Evolutionary conservation across 192 early-diverging fungal genomes (phyloP).

Genomic region (Phlyctochytrium planicorne): DNA sequence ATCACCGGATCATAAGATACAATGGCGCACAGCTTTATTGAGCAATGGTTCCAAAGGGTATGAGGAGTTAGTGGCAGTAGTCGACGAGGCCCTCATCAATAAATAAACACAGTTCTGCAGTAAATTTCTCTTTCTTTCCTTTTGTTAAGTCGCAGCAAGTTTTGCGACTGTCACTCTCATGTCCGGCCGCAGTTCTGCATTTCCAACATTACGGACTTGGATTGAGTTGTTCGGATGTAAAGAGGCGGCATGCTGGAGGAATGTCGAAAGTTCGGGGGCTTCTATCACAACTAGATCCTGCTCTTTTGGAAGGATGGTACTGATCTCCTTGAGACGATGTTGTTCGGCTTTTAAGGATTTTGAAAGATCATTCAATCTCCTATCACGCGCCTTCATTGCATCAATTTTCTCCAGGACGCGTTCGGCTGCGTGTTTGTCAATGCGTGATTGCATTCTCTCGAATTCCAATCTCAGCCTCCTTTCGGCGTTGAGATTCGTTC

Average conservation of each 20-base stretch:
- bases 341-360: constrained; percentile 34
- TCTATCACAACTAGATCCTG: constrained; percentile 26
- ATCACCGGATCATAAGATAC: background rate
- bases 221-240: background rate
- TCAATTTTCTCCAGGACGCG: constrained; percentile 32
- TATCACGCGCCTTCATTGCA: constrained; percentile 36
- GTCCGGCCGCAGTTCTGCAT: background rate
- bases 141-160: no score
- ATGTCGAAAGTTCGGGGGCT: constrained; percentile 22
- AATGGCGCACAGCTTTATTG: background rate
- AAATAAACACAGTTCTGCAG: background rate
- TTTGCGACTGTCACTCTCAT: background rate
- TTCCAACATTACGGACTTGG: background rate
- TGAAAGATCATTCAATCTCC: constrained; percentile 38
- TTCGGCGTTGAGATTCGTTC: constrained; percentile 37
- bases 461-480: constrained; percentile 46
- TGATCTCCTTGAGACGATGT: constrained; percentile 33
- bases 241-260: background rate
- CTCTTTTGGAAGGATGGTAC: constrained; percentile 36
- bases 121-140: no score
- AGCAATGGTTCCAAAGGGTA: background rate
- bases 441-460: constrained; percentile 40
- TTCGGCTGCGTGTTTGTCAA: constrained; percentile 33
- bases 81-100: no score
- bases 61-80: no score